Base-by-base conservation (phyloP, 2,329 filamentous ascomycete species). In the Trichothecium roseum region DNA sequence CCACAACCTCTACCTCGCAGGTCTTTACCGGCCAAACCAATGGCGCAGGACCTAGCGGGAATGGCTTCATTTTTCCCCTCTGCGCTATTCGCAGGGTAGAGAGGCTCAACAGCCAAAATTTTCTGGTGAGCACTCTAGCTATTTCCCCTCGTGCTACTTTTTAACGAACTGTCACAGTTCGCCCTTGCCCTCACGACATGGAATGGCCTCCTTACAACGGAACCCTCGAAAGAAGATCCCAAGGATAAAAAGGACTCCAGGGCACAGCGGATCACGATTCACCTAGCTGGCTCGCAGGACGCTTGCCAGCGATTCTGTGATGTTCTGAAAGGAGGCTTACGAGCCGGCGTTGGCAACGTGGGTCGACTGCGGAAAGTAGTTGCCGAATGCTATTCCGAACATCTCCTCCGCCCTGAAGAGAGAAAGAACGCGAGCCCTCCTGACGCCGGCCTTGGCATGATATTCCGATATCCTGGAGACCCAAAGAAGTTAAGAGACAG, bases 301-400 rank as follows among this genome's bases (percentile, higher is more conserved):
- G 79, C 84, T 32, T 96, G 89, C 56, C 91, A 98, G 60, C 73
- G 87, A 36, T 98, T 98, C 62, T 98, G 91, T 56, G 91, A 98
- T 62, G 86, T 84, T 5, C 68, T 98, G 44, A 98, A 96, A 62
- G 86, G 82, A 53, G 88, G 88, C 1, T 64, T 98, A 34, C 74
- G 89, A 42, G 80, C 86, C 39, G 86, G 81, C 12, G 87, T 96
- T 50, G 86, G 84, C 42, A 88, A 87, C 44, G 85, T 95, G 4
- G 81, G 81, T 36, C 89, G 81, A 55, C 72, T 96, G 52, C 84
- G 87, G 43, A 72, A 74, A 41, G 83, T 95, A 9, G 77, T 87
- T 4, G 64, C 72, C 16, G 82, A 91, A 50, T 94, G 86, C 64
- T 96, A 96, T 58, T 95, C 89, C 1, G 87, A 94, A 60, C 88